A percentile compares a stretch with the other conserved stretches of the same genome.
Evolutionary conservation across 2,329 filamentous ascomycete species (phyloP).

Genomic region (Ophiostoma triangulosporum): DNA sequence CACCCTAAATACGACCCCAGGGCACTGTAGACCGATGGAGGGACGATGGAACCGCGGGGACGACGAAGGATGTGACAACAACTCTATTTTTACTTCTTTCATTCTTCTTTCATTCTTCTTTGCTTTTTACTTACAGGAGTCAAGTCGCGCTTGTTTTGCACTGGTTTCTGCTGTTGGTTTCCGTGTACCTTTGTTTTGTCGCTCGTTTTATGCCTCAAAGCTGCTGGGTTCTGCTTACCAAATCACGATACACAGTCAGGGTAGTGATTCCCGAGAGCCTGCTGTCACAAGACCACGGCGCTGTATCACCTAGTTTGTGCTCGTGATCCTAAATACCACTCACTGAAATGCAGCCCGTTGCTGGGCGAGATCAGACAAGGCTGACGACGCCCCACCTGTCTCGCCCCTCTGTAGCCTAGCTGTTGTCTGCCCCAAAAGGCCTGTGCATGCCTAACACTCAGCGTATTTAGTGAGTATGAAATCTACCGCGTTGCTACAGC

Average conservation of each 20-base stretch:
- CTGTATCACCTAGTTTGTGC: neutral
- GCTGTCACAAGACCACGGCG: no score
- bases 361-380: slow-evolving; percentile 2
- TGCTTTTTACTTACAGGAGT: neutral
- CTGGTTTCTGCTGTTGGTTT: neutral
- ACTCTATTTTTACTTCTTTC: neutral
- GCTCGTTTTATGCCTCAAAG: neutral
- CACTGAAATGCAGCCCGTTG: neutral
- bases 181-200: neutral
- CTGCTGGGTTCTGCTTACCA: neutral
- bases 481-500: no score
- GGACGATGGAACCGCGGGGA: neutral
- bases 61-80: neutral
- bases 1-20: no score
- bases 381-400: slow-evolving; percentile 5
- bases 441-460: neutral
- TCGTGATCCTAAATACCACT: no score
- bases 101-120: neutral
- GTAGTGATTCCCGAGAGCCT: no score
- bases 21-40: no score
- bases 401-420: neutral
- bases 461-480: no score
- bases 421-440: neutral
- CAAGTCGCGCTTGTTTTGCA: neutral
- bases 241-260: neutral